Base-by-base conservation (phyloP, 352 stramenopile genomes). In the Pythium rhizo-oryzae region DNA sequence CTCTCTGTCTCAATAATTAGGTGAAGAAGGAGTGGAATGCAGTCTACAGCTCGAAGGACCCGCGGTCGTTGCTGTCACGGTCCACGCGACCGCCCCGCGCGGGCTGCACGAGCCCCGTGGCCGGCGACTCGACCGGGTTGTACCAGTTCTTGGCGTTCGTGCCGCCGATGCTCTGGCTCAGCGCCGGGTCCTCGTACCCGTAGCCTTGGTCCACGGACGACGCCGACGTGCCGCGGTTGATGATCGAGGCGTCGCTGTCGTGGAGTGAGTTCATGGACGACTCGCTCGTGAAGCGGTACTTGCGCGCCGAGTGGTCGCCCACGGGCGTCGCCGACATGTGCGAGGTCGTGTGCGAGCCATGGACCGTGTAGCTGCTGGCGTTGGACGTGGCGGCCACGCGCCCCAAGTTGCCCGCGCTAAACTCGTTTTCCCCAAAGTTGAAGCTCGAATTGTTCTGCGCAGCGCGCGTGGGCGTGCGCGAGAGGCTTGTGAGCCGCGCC, bases 11-110 rank as follows among this genome's bases (percentile, higher is more conserved):
- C 35, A 67, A 67, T 67, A 67, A 67, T 67, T 67, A 67, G n/a
- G 51, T 18, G 47, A 51, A 33, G 47, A 51, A 33, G 28, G 28
- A 33, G 28, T 33, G 28, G 28, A 33, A 33, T 33, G 28, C 49
- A 47, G 24, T 72, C 60, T 88, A 91, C 63, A 92, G 71, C 60
- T 92, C 84, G 49, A 84, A 92, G n/a, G 84, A 88, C 55, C 81
- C 59, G 39, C 78, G 78, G 23, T 85, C 79, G 59, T 62, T 59
- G 33, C 76, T 84, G 28, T 66, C 56, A 24, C 74, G 69, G n/a
- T 84, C 76, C 47, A 62, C 52, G n/a, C 19, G 52, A 65, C 4
- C 54, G 33, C 4, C 23, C 1, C 18, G 28, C 28, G 28, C 47
- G 18, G 47, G 47, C 60, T 30, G 77, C 67, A 25, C 79, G 72